Conservation (phyloP, 768 basidiomycete species). For the Amanita jacksonii region DNA sequence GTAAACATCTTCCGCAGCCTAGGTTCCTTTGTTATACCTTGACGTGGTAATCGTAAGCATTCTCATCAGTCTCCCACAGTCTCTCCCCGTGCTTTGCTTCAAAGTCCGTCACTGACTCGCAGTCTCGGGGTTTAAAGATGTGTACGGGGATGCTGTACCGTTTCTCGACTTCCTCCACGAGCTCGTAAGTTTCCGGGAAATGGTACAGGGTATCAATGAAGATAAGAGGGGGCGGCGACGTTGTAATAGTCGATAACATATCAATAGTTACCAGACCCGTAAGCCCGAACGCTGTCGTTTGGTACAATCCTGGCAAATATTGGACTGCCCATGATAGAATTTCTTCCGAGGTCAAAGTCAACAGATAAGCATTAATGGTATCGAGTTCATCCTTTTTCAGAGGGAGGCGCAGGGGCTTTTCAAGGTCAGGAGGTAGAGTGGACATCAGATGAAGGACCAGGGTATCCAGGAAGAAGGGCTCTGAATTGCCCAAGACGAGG, state of each 20-base stretch:
- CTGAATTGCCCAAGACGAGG: too few species aligned
- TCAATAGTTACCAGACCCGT: constrained; percentile 91
- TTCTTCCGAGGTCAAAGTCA: constrained; percentile 64
- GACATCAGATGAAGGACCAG: neutral
- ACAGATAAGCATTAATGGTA: constrained; percentile 67
- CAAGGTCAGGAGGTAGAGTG: constrained; percentile 14
- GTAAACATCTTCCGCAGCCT: neutral
- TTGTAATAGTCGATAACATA: constrained; percentile 82
- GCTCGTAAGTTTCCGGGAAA: constrained; percentile 86
- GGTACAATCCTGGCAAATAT: constrained; percentile 71
- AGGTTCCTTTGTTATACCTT: constrained; percentile 46
- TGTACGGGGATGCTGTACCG: constrained; percentile 67
- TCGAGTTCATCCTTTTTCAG: constrained; percentile 48
- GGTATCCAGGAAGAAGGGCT: neutral
- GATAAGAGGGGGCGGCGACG: constrained; percentile 70
- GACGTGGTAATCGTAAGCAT: constrained; percentile 81
- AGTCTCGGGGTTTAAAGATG: constrained; percentile 72
- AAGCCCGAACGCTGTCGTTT: constrained; percentile 95
- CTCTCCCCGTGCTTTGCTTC: constrained; percentile 69
- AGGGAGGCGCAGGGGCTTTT: constrained; percentile 45
- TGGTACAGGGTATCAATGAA: constrained; percentile 97
- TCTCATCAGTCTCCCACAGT: constrained; percentile 85
- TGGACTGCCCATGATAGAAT: constrained; percentile 82
- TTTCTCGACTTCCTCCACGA: constrained; percentile 72
- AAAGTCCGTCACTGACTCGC: constrained; percentile 60